Conservation (phyloP, 2,329 filamentous ascomycete genomes). For the Atkinsonella texensis region DNA sequence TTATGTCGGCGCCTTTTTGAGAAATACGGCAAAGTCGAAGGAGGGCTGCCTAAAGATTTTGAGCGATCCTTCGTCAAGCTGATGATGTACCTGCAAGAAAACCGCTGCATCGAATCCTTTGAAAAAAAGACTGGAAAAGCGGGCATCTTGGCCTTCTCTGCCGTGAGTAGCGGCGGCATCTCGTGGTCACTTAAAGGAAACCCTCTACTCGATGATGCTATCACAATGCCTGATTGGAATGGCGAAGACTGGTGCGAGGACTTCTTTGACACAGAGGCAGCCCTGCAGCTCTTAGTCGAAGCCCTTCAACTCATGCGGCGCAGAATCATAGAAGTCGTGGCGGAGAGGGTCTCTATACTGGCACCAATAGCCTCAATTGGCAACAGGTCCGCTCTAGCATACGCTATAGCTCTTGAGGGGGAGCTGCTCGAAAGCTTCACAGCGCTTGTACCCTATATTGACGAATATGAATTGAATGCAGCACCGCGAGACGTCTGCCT, state of each 20-base stretch:
- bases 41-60: neutral
- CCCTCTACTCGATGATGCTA: neutral
- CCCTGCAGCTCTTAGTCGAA: neutral
- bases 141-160: slow-evolving; percentile 4
- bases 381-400: neutral
- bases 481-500: neutral
- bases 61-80: neutral
- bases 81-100: neutral
- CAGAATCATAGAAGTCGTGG: neutral
- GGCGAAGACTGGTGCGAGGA: neutral
- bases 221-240: neutral
- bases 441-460: neutral
- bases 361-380: neutral
- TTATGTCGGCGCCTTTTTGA: neutral
- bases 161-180: neutral
- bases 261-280: neutral
- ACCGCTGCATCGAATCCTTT: neutral
- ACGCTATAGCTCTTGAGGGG: neutral
- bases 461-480: neutral
- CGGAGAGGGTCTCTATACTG: neutral
- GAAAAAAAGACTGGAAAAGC: slow-evolving; percentile 3
- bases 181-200: neutral
- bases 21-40: neutral
- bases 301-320: neutral
- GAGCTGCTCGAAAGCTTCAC: neutral